Evolutionary conservation across 768 basidiomycete genomes (phyloP), one percentile per base, ranked within the genome.

Genomic region (Hortiboletus campestris): DNA sequence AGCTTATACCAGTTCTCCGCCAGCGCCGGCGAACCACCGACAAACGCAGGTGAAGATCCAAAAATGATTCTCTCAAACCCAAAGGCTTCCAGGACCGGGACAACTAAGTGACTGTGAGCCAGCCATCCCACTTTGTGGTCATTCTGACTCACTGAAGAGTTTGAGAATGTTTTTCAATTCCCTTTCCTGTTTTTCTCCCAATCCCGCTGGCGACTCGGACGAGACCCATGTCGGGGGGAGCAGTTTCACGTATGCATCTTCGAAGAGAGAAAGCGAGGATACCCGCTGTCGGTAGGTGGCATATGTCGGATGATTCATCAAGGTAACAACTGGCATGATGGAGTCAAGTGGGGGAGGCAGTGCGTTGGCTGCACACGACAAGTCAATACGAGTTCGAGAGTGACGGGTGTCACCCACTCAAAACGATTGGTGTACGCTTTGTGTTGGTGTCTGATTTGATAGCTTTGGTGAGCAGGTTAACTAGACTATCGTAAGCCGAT

Each of bases 1-100:
- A 92, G 80, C 61, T 84, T 86, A 63, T 91, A 94, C 91, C 91
- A 94, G 57, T 85, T 83, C 36, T 78, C 79, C 3, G 83, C 79
- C 45, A 76, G 76, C 4, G 82, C 82, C 25, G 74, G 63, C 28
- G 76, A 75, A 25, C 75, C 75, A 3, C 77, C 75, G 5, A 75
- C 72, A n/a, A 76, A 71, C 12, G 86, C 83, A 32, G 87, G 82
- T 2, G 89, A 85, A 10, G 90, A 87, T 9, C 91, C 91, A 70
- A 88, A 93, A 19, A 94, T 78, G 62, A 94, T 91, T 49, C 91
- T 82, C 63, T 88, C 78, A 63, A 83, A 89, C 8, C 91, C 91
- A 67, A 93, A 93, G 3, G 91, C 91, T 68, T 94, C 91, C 58
- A 92, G 73, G 36, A 87, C 86, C 16, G 89, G 91, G 9, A 84